Evolutionary conservation across 495 filamentous ascomycete species (phyloP), one percentile per base, ranked within the genome.

Genomic region (Penicillium coprophilum): DNA sequence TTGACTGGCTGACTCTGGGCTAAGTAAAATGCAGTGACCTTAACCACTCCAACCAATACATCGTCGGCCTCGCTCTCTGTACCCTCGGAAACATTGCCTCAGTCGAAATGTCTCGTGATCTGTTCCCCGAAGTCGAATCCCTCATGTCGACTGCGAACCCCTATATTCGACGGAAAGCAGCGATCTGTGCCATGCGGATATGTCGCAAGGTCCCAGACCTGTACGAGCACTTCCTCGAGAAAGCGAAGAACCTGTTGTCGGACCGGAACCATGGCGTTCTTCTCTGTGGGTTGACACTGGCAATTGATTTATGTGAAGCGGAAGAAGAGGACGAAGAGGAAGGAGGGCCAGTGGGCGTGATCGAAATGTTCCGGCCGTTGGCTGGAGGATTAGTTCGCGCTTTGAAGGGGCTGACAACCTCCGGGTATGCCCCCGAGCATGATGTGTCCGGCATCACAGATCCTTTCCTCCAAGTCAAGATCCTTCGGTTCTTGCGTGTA

Each of bases 181-280:
- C 94, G 6, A 82, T 98, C n/a, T 98, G 94, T 71, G 94, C 94
- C n/a, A 98, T 98, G 95, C 83, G 95, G 38, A 96, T 98, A 76
- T 96, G 92, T 75, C 86, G 92, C 60, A 98, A 98, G 72, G 95
- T 97, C 40, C 94, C 94, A 6, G 94, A 98, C 67, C 80, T 98
- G 34, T 91, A 96, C 73, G 94, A 98, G 65, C 91, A 98, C 71
- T 98, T 97, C 65, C 65, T 97, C 24, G 95, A 97, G 56, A 97
- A 96, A 71, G 88, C 92, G 27, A 88, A 94, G 60, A 81, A 87
- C 20, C 78, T 98, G n/a, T 74, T 98, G 11, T 88, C 88, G 23
- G 94, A 98, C 67, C 78, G 86, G 36, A 98, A 98, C 73, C 94
- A 98, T 66, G 94, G 94, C 31, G 94, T 98, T 20, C 72, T 98